Percentiles rank a stretch among this genome's conserved stretches.
Conservation (phyloP, 148 eudicot species). For the Nepenthes mirabilis region DNA sequence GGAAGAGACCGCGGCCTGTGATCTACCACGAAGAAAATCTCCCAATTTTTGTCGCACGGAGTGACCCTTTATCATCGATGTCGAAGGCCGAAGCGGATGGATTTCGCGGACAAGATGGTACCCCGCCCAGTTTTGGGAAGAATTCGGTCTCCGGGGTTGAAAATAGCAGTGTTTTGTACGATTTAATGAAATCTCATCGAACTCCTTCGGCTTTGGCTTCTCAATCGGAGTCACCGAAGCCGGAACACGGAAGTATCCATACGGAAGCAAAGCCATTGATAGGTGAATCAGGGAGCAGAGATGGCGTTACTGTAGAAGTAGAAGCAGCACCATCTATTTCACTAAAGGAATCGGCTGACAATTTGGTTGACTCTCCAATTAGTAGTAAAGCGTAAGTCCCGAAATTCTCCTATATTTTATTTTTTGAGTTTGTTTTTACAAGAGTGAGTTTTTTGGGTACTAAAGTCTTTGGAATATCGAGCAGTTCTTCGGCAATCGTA, state of each 20-base stretch:
- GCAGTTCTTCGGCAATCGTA: conserved; percentile 1
- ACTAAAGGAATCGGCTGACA: conserved; percentile 35
- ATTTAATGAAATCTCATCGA: conserved; percentile 12
- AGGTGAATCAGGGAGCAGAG: conserved; percentile 25
- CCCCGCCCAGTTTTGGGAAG: conserved; percentile 22
- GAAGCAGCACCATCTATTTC: conserved; percentile 31
- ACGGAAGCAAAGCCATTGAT: conserved; percentile 7
- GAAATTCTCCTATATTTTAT: conserved; percentile 1
- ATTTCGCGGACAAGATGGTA: conserved; percentile 18
- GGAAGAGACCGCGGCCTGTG: conserved; percentile 62
- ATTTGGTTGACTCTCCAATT: conserved; percentile 30
- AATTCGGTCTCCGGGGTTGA: conserved; percentile 22
- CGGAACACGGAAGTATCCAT: conserved; percentile 3
- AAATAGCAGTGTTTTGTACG: conserved; percentile 16
- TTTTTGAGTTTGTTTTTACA: background rate
- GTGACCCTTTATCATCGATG: conserved; percentile 19
- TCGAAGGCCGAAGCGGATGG: conserved; percentile 30
- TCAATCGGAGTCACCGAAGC: conserved; percentile 5
- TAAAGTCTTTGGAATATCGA: background rate
- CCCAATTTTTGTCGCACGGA: conserved; percentile 16
- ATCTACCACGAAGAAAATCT: conserved; percentile 28
- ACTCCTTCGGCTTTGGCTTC: background rate
- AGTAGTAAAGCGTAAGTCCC: conserved; percentile 43
- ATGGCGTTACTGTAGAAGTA: conserved; percentile 27
- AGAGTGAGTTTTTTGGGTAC: background rate